Base-by-base conservation (phyloP, 768 basidiomycete genomes). In the Exsudoporus frostii region DNA sequence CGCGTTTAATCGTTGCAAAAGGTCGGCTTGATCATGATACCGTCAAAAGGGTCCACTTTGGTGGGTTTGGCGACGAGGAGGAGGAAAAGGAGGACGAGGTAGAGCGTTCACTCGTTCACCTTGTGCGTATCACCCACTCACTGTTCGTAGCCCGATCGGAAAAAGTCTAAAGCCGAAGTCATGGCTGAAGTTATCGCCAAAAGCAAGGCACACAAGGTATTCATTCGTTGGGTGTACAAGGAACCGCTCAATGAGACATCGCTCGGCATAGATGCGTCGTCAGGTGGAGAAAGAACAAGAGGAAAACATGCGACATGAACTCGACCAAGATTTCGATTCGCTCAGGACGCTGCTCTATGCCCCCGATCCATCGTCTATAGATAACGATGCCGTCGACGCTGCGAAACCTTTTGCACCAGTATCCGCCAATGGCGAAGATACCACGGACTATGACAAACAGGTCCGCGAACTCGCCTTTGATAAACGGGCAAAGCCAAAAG, bases 111-210 rank as follows among this genome's bases (percentile, higher is more conserved):
- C n/a, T 49, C 14, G 38, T 42, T 19, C 1, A 5, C 1, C 17
- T 44, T 3, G 37, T 45, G n/a, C 32, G 29, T 20, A 36, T 42
- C 32, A 10, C n/a, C 44, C 33, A 32, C 50, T 34, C 51, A 47
- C 43, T 48, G 14, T 54, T 42, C 38, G 44, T 62, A 94, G 90
- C 88, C 88, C 8, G 81, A 82, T 42, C 77, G 85, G 54, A 97
- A 96, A 72, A 96, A 91, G 73, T 83, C 86, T 5, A 97, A 96
- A 71, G 87, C 90, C 2, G 95, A 99, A 65, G 91, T 98, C 55
- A 98, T 99, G 97, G 83, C 90, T 0, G 97, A 99, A 68, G 90
- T 99, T 32, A 92, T 99, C 41, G 90, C 92, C 1, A 99, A 98
- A 73, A 95, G 92, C 72, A 99, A 99, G 71, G 84, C 86, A 45